Percentiles rank a stretch among this genome's conserved stretches.
Evolutionary conservation across 805 yeast species (phyloP).

Genomic region (Candida peoriensis): DNA sequence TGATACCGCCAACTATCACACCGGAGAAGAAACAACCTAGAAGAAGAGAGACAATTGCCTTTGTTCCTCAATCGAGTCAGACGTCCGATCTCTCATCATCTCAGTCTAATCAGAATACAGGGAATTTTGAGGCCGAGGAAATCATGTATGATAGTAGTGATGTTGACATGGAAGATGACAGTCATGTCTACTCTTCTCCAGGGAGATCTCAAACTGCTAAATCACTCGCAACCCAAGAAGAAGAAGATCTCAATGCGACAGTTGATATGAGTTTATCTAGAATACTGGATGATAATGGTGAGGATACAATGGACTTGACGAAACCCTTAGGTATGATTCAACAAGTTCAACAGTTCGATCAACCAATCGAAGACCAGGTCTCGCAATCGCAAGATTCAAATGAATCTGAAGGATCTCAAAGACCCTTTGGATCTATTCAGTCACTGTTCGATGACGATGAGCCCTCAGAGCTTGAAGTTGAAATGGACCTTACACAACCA

Average conservation of each 20-base stretch:
- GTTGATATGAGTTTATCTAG: constrained; percentile 19
- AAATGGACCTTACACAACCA: constrained; percentile 24
- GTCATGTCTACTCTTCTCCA: constrained; percentile 20
- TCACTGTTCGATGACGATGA: constrained; percentile 21
- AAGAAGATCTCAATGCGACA: constrained; percentile 13
- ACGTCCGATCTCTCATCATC: constrained; percentile 7
- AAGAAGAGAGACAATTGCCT: constrained; percentile 25
- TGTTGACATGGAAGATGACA: constrained; percentile 24
- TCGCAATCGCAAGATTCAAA: constrained; percentile 2
- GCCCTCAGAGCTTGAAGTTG: constrained; percentile 12
- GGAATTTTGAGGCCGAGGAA: constrained; percentile 13
- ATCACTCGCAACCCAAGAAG: constrained; percentile 9
- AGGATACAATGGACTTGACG: constrained; percentile 25
- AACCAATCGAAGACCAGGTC: background rate
- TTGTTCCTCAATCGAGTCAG: constrained; percentile 12
- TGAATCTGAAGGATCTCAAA: constrained; percentile 7
- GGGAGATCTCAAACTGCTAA: constrained; percentile 2
- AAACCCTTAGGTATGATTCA: constrained; percentile 21
- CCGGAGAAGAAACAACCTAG: constrained; percentile 18
- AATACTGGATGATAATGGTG: constrained; percentile 11
- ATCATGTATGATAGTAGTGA: constrained; percentile 23
- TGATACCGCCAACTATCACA: constrained; percentile 10
- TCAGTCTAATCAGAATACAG: constrained; percentile 1
- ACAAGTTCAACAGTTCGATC: constrained; percentile 7
- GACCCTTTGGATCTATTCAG: constrained; percentile 24